Conservation (phyloP, 2,329 filamentous ascomycete species). For the Cladosporium sphaerospermum region DNA sequence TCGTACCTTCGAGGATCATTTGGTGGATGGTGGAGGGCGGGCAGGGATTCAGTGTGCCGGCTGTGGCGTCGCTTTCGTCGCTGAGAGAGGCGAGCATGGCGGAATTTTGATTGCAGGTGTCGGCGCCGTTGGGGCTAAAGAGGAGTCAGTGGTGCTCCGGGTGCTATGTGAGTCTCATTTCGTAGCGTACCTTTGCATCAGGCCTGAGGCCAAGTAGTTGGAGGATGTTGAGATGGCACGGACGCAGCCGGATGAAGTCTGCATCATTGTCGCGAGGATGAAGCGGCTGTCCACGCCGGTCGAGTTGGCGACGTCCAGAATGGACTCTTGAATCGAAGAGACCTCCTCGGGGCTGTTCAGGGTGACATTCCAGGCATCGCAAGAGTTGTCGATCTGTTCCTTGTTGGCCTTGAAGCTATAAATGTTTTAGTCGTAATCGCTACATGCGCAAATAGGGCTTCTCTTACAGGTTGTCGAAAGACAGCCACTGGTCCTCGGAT, state of each 20-base stretch:
- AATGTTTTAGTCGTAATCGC: conserved; percentile 17
- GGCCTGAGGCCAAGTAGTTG: conserved; percentile 39
- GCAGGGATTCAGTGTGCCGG: conserved; percentile 33
- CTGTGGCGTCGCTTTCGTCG: conserved; percentile 29
- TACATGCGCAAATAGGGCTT: not conserved
- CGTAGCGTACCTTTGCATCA: conserved; percentile 42
- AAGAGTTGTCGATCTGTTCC: conserved; percentile 32
- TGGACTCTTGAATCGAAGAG: conserved; percentile 34
- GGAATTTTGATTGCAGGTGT: conserved; percentile 31
- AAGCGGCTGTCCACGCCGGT: conserved; percentile 37
- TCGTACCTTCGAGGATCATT: conserved; percentile 41
- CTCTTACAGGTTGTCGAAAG: conserved; percentile 28
- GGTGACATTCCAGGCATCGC: conserved; percentile 29
- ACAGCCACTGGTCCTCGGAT: conserved; percentile 18
- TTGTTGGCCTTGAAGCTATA: conserved; percentile 32
- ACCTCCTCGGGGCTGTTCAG: conserved; percentile 37
- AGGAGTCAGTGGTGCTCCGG: conserved; percentile 24
- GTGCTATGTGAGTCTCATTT: too few relatives aligned
- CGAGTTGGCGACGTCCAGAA: conserved; percentile 28
- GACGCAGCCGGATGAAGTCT: conserved; percentile 44
- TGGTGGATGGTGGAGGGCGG: conserved; percentile 31
- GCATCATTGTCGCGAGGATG: conserved; percentile 42
- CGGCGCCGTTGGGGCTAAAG: conserved; percentile 27
- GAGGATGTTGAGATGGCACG: conserved; percentile 40
- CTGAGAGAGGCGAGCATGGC: conserved; percentile 17